A percentile compares a stretch with the other conserved stretches of the same genome.
phyloP scores from a whole-genome alignment of 1,139 yeast species.

The Candida sp. region DNA sequence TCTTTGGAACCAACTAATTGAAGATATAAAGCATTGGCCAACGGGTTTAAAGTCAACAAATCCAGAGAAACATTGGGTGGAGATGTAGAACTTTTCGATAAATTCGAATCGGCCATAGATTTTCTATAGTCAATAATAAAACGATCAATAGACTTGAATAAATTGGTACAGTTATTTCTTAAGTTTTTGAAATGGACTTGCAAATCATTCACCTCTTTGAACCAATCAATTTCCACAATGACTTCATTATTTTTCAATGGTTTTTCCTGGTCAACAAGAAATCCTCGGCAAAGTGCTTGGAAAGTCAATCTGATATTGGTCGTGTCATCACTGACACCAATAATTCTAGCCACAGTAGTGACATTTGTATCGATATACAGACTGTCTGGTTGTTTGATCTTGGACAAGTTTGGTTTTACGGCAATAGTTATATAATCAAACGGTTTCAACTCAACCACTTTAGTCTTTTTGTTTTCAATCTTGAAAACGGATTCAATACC shows the following conservation, averaged over 20 bases:
- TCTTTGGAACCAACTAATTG: slow-evolving; percentile 50
- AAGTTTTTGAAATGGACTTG: slow-evolving; percentile 20
- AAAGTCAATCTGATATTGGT: slow-evolving; percentile 46
- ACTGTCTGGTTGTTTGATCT: slow-evolving; percentile 23
- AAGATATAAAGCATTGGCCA: slow-evolving; percentile 56
- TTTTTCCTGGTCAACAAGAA: slow-evolving; percentile 9
- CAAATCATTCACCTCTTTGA: slow-evolving; percentile 15
- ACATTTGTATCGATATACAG: slow-evolving; percentile 15
- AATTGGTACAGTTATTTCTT: slow-evolving; percentile 17
- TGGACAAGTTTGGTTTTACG: slow-evolving; percentile 37
- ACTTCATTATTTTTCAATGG: slow-evolving; percentile 25
- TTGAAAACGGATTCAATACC: slow-evolving; percentile 31
- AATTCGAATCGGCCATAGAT: slow-evolving; percentile 14
- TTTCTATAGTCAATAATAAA: slow-evolving; percentile 42
- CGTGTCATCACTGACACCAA: slow-evolving; percentile 46
- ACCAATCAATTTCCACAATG: slow-evolving; percentile 26
- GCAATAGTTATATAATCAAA: slow-evolving; percentile 42
- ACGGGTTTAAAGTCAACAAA: slow-evolving; percentile 54
- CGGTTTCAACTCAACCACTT: slow-evolving; percentile 6
- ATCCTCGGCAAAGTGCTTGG: slow-evolving; percentile 53
- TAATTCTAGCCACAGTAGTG: slow-evolving; percentile 48
- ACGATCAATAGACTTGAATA: slow-evolving; percentile 39
- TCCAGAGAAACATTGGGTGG: slow-evolving; percentile 15
- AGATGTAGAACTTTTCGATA: slow-evolving; percentile 5
- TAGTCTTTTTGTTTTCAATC: slow-evolving; percentile 15